Evolutionary conservation across 2,329 filamentous ascomycete genomes (phyloP), one percentile per base, ranked within the genome.

Genomic region (Endoconidiophora polonica): DNA sequence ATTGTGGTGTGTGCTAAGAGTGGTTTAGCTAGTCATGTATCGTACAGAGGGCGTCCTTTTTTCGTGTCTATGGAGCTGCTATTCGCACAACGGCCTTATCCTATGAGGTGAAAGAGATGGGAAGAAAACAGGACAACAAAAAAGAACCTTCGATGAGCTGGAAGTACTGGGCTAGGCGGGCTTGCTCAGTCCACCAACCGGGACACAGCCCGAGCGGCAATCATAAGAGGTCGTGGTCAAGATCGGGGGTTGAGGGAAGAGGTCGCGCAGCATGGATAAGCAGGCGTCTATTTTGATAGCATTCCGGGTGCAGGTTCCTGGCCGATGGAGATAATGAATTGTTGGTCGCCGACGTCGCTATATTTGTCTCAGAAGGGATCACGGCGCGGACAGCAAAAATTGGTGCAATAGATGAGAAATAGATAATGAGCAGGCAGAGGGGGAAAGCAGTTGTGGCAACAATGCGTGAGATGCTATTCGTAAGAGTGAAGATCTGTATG

Each of bases 201-300:
- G 52, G 52, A 53, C 52, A 45, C 26, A 37, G 52, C 52, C 52
- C 52, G 52, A 45, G 39, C 47, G 52, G 52, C 52, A 53, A 53
- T 53, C 52, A 53, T 53, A 53, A 50, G 48, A 53, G 47, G 36
- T 40, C 40, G 48, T 49, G 7, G 29, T 44, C 41, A 14, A 29
- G 26, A 23, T 44, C 40, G 42, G 36, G 48, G 29, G 12, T 33
- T 33, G 29, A 12, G 5, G 7, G 29, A 9, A 2, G 33, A 24
- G 24, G n/a, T 33, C 29, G 23, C 23, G 20, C 23, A 24, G 24
- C 43, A 45, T 36, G 43, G 43, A 45, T 16, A 26, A 33, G 29
- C 29, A 12, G 29, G 12, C 29, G 29, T 42, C 16, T 16, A 16
- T 16, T 20, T 42, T 16, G 39, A 12, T 23, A 24, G 18, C 20